A percentile compares a stretch with the other conserved stretches of the same genome.
Evolutionary conservation across 331 rosid species (phyloP).

Genomic region (Stylosanthes scabra): DNA sequence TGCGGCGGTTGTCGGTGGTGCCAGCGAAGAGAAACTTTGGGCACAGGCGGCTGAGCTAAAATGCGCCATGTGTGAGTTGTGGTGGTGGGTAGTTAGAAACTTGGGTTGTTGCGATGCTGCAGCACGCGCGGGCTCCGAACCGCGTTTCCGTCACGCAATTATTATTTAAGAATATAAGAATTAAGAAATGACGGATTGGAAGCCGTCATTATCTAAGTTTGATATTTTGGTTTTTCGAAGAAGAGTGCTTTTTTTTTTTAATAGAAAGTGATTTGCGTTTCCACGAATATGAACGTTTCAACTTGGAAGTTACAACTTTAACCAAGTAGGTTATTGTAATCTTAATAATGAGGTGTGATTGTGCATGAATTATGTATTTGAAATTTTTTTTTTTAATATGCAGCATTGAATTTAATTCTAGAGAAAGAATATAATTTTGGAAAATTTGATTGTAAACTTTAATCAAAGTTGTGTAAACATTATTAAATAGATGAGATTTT

Average conservation of each 20-base stretch:
- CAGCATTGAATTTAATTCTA: slow-evolving; percentile 24
- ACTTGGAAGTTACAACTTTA: background rate
- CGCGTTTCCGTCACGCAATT: slow-evolving; percentile 50
- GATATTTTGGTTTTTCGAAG: slow-evolving; percentile 5
- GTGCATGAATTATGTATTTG: background rate
- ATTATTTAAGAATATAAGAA: slow-evolving; percentile 26
- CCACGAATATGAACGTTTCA: background rate
- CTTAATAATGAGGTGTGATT: background rate
- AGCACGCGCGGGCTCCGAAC: slow-evolving; percentile 41
- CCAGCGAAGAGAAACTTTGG: slow-evolving; percentile 28
- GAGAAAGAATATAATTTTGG: background rate
- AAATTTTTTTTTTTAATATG: too few relatives aligned
- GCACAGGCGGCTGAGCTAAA: slow-evolving; percentile 64
- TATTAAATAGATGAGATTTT: background rate
- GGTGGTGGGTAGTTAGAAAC: slow-evolving; percentile 25
- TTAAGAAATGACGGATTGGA: background rate
- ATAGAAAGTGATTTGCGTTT: background rate
- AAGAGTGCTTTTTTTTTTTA: background rate
- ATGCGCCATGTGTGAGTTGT: slow-evolving; percentile 47
- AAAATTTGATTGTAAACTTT: background rate
- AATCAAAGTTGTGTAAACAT: too few relatives aligned
- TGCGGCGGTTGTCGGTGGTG: background rate
- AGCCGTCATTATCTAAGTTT: slow-evolving; percentile 34
- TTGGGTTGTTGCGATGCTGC: slow-evolving; percentile 8
- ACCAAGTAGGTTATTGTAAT: background rate